phyloP scores from a whole-genome alignment of 306 rosid genomes.

The Cicer arietinum region DNA sequence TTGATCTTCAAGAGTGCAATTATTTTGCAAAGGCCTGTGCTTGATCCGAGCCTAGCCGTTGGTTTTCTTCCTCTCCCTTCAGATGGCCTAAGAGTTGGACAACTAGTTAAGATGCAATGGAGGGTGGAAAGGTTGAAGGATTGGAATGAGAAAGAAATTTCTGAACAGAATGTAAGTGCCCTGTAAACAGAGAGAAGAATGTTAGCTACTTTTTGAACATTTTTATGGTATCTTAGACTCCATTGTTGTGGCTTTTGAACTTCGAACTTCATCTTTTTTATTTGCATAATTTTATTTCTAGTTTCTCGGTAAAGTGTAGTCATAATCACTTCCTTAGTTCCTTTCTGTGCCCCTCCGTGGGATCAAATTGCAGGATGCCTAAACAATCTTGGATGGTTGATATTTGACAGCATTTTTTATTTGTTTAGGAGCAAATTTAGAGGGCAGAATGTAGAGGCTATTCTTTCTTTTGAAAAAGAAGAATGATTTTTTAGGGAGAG shows the following conservation, averaged over 20 bases:
- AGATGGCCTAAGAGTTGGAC: constrained; percentile 83
- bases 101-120: constrained; percentile 92
- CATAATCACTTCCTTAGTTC: constrained; percentile 22
- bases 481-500: background rate
- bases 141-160: constrained; percentile 59
- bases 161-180: constrained; percentile 67
- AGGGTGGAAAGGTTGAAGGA: constrained; percentile 89
- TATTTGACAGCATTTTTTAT: background rate
- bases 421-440: constrained; percentile 5
- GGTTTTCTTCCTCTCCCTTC: constrained; percentile 99
- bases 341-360: constrained; percentile 8
- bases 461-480: background rate
- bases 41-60: constrained; percentile 91
- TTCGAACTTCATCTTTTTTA: constrained; percentile 16
- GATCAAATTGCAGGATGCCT: constrained; percentile 10
- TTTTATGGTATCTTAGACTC: constrained; percentile 24
- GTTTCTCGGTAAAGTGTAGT: constrained; percentile 21
- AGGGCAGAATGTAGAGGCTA: background rate
- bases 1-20: constrained; percentile 84
- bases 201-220: constrained; percentile 10
- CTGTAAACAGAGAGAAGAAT: constrained; percentile 22
- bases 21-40: constrained; percentile 92
- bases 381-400: constrained; percentile 3
- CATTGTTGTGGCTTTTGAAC: constrained; percentile 12
- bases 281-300: constrained; percentile 30